Evolutionary conservation across 139 green algal genomes (phyloP), one percentile per base, ranked within the genome.

Genomic region (Pseudopediastrum boryanum): DNA sequence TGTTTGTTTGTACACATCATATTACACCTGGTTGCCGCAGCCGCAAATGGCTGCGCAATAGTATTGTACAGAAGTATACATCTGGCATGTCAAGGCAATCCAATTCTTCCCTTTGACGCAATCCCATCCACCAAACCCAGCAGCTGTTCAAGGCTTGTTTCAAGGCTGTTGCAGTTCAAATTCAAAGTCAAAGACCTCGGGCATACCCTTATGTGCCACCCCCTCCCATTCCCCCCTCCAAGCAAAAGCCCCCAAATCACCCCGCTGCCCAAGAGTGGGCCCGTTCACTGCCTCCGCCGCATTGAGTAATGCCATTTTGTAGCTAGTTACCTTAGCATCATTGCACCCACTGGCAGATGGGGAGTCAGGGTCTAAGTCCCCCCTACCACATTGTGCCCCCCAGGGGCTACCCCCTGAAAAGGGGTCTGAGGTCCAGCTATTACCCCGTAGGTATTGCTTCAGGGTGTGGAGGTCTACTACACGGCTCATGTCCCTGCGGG

Each of bases 301-400:
- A 29, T 87, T 79, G 8, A 44, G 31, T 78, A 90, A 70, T 2
- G 89, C 89, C 51, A 90, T 61, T 0, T 39, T 58, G 69, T 81
- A 86, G 35, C 23, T 83, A 3, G 81, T 89, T 27, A 90, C 90
- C 80, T 95, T 95, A 42, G 81, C 82, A 74, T 95, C 91, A 65
- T 88, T 91, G 71, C 88, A 93, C 56, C 91, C 91, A 2, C 80
- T 75, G 4, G 87, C 51, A 0, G 70, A 67, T 0, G 87, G 86
- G 31, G 80, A 42, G 0, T 70, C 23, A 0, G 81, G 66, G 56
- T 91, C 81, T 54, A 94, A 68, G 56, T 95, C 91, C 6, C 91
- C 90, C 0, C 91, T 76, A 16, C 80, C 80, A 63, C 90, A 94
- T 4, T 94, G 79, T 5, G 88, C 87, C 6, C 82, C 66, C 72